Conservation (phyloP, 768 basidiomycete species). For the Leucosporidium creatinivorum region DNA sequence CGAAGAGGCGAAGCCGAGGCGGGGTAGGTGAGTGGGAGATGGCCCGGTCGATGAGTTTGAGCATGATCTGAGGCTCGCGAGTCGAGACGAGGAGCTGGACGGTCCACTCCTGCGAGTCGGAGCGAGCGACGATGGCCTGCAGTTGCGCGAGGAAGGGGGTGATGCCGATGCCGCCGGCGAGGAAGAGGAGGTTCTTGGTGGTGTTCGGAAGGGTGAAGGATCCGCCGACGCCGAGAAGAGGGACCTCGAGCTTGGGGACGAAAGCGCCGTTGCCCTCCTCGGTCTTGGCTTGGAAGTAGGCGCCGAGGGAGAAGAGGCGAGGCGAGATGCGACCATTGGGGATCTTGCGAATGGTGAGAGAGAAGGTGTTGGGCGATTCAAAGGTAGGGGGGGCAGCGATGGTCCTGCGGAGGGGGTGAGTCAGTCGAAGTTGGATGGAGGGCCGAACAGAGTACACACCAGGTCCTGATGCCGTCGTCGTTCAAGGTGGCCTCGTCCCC, state of each 20-base stretch:
- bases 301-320: slow-evolving; percentile 8
- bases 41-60: background rate
- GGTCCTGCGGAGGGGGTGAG: background rate
- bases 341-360: slow-evolving; percentile 22
- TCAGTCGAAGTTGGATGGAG: background rate
- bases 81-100: background rate
- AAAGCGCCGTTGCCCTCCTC: background rate
- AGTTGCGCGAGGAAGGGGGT: slow-evolving; percentile 14
- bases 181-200: background rate
- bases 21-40: too few species aligned
- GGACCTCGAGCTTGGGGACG: background rate
- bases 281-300: background rate
- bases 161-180: slow-evolving; percentile 23
- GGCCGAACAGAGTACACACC: background rate
- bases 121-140: background rate
- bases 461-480: slow-evolving; percentile 25
- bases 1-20: background rate
- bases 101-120: background rate
- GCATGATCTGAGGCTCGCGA: background rate
- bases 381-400: slow-evolving; percentile 12
- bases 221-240: slow-evolving; percentile 18
- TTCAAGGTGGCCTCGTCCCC: slow-evolving; percentile 14
- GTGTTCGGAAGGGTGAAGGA: slow-evolving; percentile 2
- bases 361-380: slow-evolving; percentile 4
- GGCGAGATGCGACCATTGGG: slow-evolving; percentile 6